A percentile compares a stretch with the other conserved stretches of the same genome.
These are phyloP conservation scores for Claviceps maximensis DNA, from an alignment of 2,329 filamentous ascomycete genomes.

Conservation along the genomic window DNA sequence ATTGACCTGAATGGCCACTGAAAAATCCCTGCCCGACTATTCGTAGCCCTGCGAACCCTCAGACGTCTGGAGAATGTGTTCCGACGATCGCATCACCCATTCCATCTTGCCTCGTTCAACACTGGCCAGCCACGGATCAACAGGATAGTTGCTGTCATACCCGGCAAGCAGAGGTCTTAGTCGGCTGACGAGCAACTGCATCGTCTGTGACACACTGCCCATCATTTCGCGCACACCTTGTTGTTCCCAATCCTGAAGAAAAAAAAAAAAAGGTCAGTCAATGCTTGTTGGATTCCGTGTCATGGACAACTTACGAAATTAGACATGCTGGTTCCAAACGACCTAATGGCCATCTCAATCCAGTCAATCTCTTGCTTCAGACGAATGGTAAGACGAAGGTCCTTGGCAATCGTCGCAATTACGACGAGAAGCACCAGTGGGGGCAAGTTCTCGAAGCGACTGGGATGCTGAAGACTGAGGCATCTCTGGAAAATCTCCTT, in stretches of 20 bases:
- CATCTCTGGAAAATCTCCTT: conserved; percentile 46
- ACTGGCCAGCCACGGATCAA: conserved; percentile 26
- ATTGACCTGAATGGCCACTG: not conserved
- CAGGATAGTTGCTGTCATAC: conserved; percentile 24
- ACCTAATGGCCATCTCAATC: conserved; percentile 46
- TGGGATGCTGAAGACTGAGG: conserved; percentile 23
- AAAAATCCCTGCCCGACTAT: not conserved
- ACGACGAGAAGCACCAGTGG: conserved; percentile 51
- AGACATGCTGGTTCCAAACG: conserved; percentile 34
- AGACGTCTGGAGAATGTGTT: conserved; percentile 23
- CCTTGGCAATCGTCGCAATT: conserved; percentile 48
- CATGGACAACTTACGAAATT: conserved; percentile 33
- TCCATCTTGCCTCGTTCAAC: conserved; percentile 26
- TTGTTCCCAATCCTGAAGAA: conserved; percentile 24
- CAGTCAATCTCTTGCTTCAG: conserved; percentile 44
- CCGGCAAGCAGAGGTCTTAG: conserved; percentile 21
- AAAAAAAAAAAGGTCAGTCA: conserved; percentile 8
- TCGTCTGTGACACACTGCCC: conserved; percentile 25
- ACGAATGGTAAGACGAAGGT: conserved; percentile 37
- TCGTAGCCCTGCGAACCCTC: conserved; percentile 17
- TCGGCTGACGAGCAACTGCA: conserved; percentile 24
- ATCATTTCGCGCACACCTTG: conserved; percentile 23
- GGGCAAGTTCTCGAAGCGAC: conserved; percentile 40
- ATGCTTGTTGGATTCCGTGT: not conserved
- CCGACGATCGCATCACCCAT: conserved; percentile 24